Conservation (phyloP, 202 grass and related monocot species). For the Schoenoplectus tabernaemontani region DNA sequence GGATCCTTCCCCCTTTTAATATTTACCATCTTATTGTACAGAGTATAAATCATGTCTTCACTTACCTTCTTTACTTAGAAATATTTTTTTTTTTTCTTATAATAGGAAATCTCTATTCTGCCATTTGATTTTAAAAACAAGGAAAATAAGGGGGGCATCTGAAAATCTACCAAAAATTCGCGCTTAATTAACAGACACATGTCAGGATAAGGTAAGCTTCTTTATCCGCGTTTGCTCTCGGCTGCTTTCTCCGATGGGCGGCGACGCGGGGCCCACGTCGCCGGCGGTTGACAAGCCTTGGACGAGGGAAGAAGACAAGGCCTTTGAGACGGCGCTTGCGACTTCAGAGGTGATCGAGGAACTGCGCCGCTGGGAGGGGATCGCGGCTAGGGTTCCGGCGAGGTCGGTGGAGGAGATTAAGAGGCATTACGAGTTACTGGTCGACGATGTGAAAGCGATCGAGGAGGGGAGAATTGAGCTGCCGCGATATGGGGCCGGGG, state of each 20-base stretch:
- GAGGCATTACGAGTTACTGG: conserved; percentile 64
- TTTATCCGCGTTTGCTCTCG: not conserved
- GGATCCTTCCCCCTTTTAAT: no score
- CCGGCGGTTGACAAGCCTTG: conserved; percentile 28
- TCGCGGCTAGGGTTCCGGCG: conserved; percentile 45
- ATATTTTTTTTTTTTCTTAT: not conserved
- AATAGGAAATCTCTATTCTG: not conserved
- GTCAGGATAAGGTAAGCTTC: conserved; percentile 19
- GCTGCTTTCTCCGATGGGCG: conserved; percentile 28
- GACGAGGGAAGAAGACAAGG: conserved; percentile 79
- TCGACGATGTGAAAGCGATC: conserved; percentile 82
- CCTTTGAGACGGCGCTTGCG: conserved; percentile 80
- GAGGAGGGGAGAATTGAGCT: conserved; percentile 65
- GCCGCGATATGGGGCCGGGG: conserved; percentile 48
- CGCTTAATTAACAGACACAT: conserved; percentile 23
- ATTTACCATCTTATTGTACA: no score
- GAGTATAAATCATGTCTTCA: no score
- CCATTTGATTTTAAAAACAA: not conserved
- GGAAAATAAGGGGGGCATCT: not conserved
- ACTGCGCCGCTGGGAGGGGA: conserved; percentile 22
- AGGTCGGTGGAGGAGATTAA: conserved; percentile 62
- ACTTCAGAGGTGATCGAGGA: conserved; percentile 26
- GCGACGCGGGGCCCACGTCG: conserved; percentile 12
- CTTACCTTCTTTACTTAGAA: no score
- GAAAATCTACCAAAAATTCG: conserved; percentile 3